Percentiles rank a stretch among this genome's conserved stretches.
These are phyloP conservation scores for Aspergillus transmontanensis DNA, from an alignment of 2,329 filamentous ascomycete species.

Conservation along the genomic window DNA sequence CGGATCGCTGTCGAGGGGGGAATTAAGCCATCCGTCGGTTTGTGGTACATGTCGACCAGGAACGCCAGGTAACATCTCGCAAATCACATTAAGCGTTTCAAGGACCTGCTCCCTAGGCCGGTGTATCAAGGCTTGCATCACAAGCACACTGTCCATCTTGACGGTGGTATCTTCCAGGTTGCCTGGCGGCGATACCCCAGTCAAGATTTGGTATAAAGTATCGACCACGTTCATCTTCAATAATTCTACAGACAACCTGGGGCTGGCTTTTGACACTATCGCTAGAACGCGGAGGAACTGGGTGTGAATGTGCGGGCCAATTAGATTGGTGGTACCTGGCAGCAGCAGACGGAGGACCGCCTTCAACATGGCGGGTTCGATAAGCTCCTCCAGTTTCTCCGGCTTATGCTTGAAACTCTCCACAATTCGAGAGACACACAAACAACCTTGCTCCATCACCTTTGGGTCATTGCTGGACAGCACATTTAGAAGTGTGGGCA, in stretches of 20 bases:
- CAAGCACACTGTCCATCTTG: conserved; percentile 93
- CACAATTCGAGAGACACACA: conserved; percentile 93
- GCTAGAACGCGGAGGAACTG: conserved; percentile 91
- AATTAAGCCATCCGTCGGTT: conserved; percentile 49
- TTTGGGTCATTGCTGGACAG: conserved; percentile 90
- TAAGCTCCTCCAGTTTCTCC: conserved; percentile 85
- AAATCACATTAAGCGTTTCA: conserved; percentile 96
- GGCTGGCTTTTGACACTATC: conserved; percentile 86
- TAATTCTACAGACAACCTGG: conserved; percentile 81
- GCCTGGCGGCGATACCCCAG: conserved; percentile 86
- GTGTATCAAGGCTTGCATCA: conserved; percentile 98
- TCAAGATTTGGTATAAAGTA: conserved; percentile 95
- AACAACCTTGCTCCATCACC: conserved; percentile 93
- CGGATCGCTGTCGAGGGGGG: conserved; percentile 52
- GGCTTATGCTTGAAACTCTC: conserved; percentile 94
- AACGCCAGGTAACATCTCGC: conserved; percentile 82
- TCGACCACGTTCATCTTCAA: conserved; percentile 97
- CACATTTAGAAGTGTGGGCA: conserved; percentile 92
- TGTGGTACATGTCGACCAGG: conserved; percentile 59
- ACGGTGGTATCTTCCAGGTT: conserved; percentile 57
- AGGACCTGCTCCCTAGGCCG: conserved; percentile 93
- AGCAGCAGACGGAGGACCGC: conserved; percentile 84
- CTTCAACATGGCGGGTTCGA: conserved; percentile 82
- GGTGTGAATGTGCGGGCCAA: conserved; percentile 91
- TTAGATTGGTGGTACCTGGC: conserved; percentile 92